Conservation (phyloP, 768 basidiomycete genomes). For the Termitomyces sp. region DNA sequence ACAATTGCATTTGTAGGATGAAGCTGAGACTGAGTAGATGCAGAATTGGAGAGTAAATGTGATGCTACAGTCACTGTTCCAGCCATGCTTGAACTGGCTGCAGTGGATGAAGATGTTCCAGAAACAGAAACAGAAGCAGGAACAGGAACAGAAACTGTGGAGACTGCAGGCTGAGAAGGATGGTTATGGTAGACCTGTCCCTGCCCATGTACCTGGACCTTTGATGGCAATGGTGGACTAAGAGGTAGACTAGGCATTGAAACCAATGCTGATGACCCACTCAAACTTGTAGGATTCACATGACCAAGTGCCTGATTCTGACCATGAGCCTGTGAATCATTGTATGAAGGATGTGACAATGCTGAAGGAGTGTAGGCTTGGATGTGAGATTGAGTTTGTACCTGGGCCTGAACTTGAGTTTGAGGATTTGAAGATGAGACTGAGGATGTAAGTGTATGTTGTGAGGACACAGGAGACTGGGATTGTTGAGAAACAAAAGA, state of each 20-base stretch:
- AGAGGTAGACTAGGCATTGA: not conserved
- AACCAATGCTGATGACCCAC: not conserved
- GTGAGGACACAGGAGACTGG: not conserved
- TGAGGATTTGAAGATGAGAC: not conserved
- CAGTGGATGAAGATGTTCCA: not conserved
- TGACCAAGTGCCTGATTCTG: not conserved
- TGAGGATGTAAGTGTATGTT: slow-evolving; percentile 3
- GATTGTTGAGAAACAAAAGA: not conserved
- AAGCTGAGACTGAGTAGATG: not conserved
- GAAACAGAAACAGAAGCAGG: not conserved
- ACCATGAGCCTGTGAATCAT: not conserved
- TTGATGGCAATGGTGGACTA: not conserved
- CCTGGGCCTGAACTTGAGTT: not conserved
- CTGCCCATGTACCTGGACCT: not conserved
- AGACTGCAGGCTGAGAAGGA: not conserved
- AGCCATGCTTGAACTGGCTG: not conserved
- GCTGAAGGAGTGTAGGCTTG: not conserved
- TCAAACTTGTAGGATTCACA: not conserved
- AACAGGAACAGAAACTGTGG: not conserved
- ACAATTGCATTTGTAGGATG: not conserved
- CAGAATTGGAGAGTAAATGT: not conserved
- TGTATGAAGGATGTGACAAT: not conserved
- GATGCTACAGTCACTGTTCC: not conserved
- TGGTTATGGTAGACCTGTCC: not conserved
- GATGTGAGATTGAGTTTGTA: not conserved